phyloP scores from a whole-genome alignment of 2,329 filamentous ascomycete species.

The Cytospora piceae region DNA sequence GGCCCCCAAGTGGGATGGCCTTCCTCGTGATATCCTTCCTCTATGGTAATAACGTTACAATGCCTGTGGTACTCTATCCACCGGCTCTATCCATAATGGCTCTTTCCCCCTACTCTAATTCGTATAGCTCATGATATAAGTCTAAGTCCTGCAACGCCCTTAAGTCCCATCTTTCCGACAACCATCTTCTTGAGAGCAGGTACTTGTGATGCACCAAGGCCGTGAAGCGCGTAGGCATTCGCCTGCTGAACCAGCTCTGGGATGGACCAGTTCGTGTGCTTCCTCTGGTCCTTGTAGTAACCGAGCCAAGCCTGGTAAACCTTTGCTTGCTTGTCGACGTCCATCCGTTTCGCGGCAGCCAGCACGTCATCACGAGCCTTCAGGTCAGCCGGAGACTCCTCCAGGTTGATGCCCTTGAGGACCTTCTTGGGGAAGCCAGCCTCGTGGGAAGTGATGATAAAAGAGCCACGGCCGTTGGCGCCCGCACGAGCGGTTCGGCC shows the following conservation, averaged over 20 bases:
- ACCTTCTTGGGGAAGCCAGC: slow-evolving; percentile 53
- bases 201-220: slow-evolving; percentile 51
- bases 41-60: neutral
- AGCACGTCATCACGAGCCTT: slow-evolving; percentile 44
- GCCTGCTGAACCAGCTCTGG: slow-evolving; percentile 53
- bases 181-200: slow-evolving; percentile 52
- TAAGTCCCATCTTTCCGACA: slow-evolving; percentile 62
- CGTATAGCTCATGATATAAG: slow-evolving; percentile 37
- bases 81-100: neutral
- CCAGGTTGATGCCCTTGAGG: slow-evolving; percentile 58
- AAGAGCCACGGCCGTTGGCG: slow-evolving; percentile 64
- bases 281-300: slow-evolving; percentile 57
- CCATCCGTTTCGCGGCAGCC: slow-evolving; percentile 46
- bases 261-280: slow-evolving; percentile 48
- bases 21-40: neutral
- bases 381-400: slow-evolving; percentile 50
- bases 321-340: slow-evolving; percentile 49
- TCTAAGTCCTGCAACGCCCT: slow-evolving; percentile 53
- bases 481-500: slow-evolving; percentile 69
- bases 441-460: slow-evolving; percentile 60
- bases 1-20: neutral
- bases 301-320: slow-evolving; percentile 63
- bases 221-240: slow-evolving; percentile 54
- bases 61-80: neutral
- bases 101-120: neutral